Base-by-base conservation (phyloP, 1,284 basidiomycete species). In the Leccinum pachyderme region DNA sequence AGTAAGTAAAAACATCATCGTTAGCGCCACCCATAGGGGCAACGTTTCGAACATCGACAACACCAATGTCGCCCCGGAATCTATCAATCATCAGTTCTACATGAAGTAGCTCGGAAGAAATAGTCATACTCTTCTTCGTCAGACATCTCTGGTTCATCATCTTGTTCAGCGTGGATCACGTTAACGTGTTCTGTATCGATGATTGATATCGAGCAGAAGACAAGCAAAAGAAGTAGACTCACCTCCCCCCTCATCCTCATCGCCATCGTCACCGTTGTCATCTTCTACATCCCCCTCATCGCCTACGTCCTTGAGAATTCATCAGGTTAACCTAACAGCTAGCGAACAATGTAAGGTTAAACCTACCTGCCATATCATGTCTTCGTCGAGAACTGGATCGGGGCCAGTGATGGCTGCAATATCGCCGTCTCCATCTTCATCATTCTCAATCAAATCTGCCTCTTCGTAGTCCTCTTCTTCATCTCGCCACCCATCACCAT, bases 321-420 rank as follows among this genome's bases (percentile, higher is more conserved):
- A 9, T 32, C 18, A 13, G 57, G 51, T 60, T 32, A 58, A 53
- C 55, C 43, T 9, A 27, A 25, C 12, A 0, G 25, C 33, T 22
- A 50, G 9, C n/a, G 29, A 51, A 49, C 2, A 37, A 46, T 28
- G 54, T 33, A 5, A 31, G n/a, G 45, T 51, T 15, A 48, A 35
- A 70, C 80, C 43, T 66, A 91, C 89, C 82, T 89, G 84, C 88
- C 88, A 91, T 65, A 86, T 79, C 61, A 83, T 81, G 57, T 86
- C 86, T 32, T 79, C 81, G 43, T 76, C 76, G 24, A 75, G 75
- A 44, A 69, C 72, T n/a, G 70, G 72, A 15, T 72, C 74, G 7
- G 63, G 73, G 1, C 72, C 75, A 3, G 71, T 67, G 22, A 73
- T 73, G 18, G 67, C 73, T 13, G 72, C 71, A 37, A 70, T 73